Base-by-base conservation (phyloP, 139 green algal genomes). In the Tetratostichococcus sp. region DNA sequence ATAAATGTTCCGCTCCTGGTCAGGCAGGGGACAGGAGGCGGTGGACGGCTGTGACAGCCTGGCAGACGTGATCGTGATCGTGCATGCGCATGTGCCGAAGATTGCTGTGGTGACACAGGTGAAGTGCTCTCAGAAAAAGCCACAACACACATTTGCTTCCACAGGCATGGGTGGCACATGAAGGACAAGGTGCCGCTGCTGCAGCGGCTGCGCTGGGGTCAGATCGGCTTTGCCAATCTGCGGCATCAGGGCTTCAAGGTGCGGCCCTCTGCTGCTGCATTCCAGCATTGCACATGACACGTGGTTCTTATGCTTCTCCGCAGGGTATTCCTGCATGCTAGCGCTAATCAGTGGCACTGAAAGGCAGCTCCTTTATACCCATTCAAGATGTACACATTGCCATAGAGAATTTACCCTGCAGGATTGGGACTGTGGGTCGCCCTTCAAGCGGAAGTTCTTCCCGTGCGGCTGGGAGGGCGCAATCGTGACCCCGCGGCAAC, bases 41-140 rank as follows among this genome's bases (percentile, higher is more conserved):
- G 35, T 77, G 25, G 65, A 72, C n/a, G 34, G 66, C 59, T 77
- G 72, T 32, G 28, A 77, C 34, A 30, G 34, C 14, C 73, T 77
- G 30, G 65, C 73, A 67, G 73, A 77, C 35, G 5, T 35, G 16
- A 65, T 71, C 14, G 62, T 71, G 0, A 72, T 77, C 28, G 33
- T 77, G 21, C 73, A 77, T 42, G 73, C 73, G 28, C 73, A 77
- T 43, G 2, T 8, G 50, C 26, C n/a, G n/a, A 50, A 50, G 39
- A 21, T 11, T 50, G 39, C 39, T 50, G 39, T 50, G 39, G n/a
- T n/a, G n/a, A n/a, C n/a, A 50, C 39, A 11, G 39, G 6, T 62
- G 14, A 62, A 62, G 4, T 50, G 39, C 39, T 50, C 39, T 50
- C 11, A 21, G 39, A 50, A 11, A 11, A 50, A 21, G 39, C 39